Percentiles rank a stretch among this genome's conserved stretches.
phyloP scores from a whole-genome alignment of 2,329 filamentous ascomycete species.

The Boeremia lycopersici region DNA sequence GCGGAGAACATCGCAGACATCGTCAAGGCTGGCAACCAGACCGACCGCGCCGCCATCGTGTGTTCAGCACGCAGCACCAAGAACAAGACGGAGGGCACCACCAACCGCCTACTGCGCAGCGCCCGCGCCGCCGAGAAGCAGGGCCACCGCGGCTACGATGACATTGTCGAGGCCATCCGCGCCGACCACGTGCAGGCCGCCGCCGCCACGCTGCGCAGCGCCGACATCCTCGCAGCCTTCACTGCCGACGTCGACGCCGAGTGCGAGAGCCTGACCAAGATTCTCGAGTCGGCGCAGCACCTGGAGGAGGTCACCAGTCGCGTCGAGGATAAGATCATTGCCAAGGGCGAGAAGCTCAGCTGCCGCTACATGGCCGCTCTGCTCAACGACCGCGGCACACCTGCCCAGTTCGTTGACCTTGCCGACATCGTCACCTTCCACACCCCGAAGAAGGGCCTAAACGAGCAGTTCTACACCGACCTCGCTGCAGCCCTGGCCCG shows the following conservation, averaged over 20 bases:
- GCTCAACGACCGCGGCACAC: slow-evolving; percentile 78
- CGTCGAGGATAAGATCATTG: slow-evolving; percentile 76
- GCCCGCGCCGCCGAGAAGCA: slow-evolving; percentile 54
- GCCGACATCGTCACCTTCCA: slow-evolving; percentile 77
- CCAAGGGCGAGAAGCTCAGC: slow-evolving; percentile 94
- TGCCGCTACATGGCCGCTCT: slow-evolving; percentile 89
- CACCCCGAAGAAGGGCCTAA: slow-evolving; percentile 45
- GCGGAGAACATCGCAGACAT: slow-evolving; percentile 69
- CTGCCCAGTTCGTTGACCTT: slow-evolving; percentile 88
- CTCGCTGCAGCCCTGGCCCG: slow-evolving; percentile 50
- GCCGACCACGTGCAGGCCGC: slow-evolving; percentile 80
- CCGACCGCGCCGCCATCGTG: slow-evolving; percentile 84
- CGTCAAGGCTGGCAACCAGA: slow-evolving; percentile 62
- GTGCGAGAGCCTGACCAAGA: slow-evolving; percentile 80
- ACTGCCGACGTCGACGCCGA: slow-evolving; percentile 73
- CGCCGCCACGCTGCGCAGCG: slow-evolving; percentile 53
- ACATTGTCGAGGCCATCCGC: slow-evolving; percentile 80
- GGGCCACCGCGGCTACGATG: slow-evolving; percentile 63
- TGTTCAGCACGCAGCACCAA: slow-evolving; percentile 95
- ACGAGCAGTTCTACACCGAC: slow-evolving; percentile 55
- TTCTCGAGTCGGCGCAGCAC: slow-evolving; percentile 66
- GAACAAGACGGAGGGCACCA: slow-evolving; percentile 93
- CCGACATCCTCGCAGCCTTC: slow-evolving; percentile 59
- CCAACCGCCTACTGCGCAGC: slow-evolving; percentile 67
- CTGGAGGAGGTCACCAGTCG: slow-evolving; percentile 58